Base-by-base conservation (phyloP, 495 filamentous ascomycete genomes). In the Neurospora sp. region DNA sequence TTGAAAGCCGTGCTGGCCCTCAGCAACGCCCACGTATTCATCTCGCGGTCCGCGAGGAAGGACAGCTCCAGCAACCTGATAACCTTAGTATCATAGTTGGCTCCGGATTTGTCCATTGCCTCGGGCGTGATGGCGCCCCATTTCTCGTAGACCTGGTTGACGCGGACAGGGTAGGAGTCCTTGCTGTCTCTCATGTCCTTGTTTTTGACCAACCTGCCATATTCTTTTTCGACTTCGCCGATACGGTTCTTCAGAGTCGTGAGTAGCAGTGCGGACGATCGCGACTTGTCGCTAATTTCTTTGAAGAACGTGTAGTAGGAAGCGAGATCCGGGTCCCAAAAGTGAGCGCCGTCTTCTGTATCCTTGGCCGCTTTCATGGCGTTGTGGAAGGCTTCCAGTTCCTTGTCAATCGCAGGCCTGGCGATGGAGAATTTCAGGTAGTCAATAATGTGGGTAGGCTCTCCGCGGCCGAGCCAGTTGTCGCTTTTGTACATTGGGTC, bases 361-460 rank as follows among this genome's bases (percentile, higher is more conserved):
- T 76, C 74, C 34, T 72, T 43, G 13, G 82, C 77, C 3, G 82
- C 40, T 5, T 69, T 78, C 70, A 88, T 86, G 1, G 77, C 71
- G 3, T 77, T 73, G 31, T 80, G 42, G 6, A 89, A 83, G 9
- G 86, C 81, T 19, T 77, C 77, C 0, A 90, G 80, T 9, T 90
- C 88, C 2, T 77, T 78, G 11, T 87, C 76, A 15, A 88, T 82
- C 34, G 90, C 86, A 0, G 83, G 82, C 17, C 79, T 80, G 4
- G 90, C 86, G 4, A 93, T 85, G 0, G 80, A 75, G 71, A 93
- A 93, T 72, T 90, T 90, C 37, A 98, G 83, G 39, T 88, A 87
- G 78, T 97, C 94, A 70, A 94, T 86, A 62, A 96, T 89, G 75
- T 91, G 87, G 0, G 84, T 82, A 1, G 82, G 74, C 3, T 86